Evolutionary conservation across 2,329 filamentous ascomycete genomes (phyloP), one percentile per base, ranked within the genome.

Genomic region (Didymella arachidicola): DNA sequence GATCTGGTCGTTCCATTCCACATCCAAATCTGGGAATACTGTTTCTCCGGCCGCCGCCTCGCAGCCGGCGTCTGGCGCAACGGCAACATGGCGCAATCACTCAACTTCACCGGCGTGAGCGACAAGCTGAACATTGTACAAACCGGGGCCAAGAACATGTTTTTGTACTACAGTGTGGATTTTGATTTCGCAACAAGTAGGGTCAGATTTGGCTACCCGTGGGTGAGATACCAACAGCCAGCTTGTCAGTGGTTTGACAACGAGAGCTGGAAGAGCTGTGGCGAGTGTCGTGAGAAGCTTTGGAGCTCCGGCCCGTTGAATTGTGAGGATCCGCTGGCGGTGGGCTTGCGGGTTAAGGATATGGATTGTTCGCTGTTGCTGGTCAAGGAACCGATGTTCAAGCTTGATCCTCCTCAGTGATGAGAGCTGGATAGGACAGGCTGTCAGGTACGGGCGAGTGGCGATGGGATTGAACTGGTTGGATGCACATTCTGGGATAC

Each of bases 1-100:
- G 8, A 25, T n/a, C 43, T 53, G n/a, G 59, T 66, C 52, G 43
- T 65, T 6, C 59, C 66, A 38, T 69, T 66, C 41, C 57, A 65
- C 56, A 22, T 65, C 14, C 38, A 53, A 2, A 16, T 62, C 10
- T 47, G 30, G 39, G 57, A 59, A 16, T 54, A 44, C 41, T 51
- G 51, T 12, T 19, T 6, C 29, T 19, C 18, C n/a, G 46, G 26
- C 46, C 11, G 11, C 3, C 45, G 27, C 2, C 45, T 36, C 7
- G 57, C 57, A 12, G 8, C n/a, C 18, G 57, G 36, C 11, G 12
- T 42, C 6, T 59, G 53, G 45, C 32, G 6, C 1, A 59, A 59
- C 42, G 57, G 57, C 5, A 50, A 63, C 16, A 52, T 57, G n/a
- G 30, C 19, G 7, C 38, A 51, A 7, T 8, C 27, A 1, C 25